Evolutionary conservation across 2,329 filamentous ascomycete genomes (phyloP).

Genomic region (Huntiella savannae): DNA sequence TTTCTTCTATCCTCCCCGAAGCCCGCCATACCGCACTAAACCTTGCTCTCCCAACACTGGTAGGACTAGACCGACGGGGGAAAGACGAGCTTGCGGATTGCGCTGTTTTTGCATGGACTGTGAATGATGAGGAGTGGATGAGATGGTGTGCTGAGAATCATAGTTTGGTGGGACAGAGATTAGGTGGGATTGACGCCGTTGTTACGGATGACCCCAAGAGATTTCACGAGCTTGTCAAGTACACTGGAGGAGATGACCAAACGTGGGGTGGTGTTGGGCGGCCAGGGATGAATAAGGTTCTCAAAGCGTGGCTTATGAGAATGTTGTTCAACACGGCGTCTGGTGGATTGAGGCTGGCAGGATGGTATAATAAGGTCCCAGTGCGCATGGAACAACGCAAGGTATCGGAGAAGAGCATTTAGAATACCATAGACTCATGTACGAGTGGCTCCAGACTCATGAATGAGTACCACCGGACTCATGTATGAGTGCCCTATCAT

Average conservation of each 20-base stretch:
- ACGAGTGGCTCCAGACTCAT: no score
- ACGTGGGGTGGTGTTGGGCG: neutral
- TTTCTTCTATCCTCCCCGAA: constrained; percentile 42
- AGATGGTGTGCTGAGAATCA: constrained; percentile 45
- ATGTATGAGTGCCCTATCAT: no score
- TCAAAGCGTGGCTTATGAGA: constrained; percentile 3
- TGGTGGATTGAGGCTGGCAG: constrained; percentile 3
- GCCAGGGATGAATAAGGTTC: neutral
- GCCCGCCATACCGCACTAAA: constrained; percentile 62
- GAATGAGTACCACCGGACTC: no score
- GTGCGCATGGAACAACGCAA: constrained; percentile 3
- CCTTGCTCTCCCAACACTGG: constrained; percentile 39
- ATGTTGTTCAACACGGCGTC: constrained; percentile 2
- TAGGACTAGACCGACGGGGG: constrained; percentile 37
- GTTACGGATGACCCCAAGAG: constrained; percentile 66
- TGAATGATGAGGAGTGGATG: constrained; percentile 66
- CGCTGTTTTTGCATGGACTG: constrained; percentile 64
- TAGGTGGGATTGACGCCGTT: constrained; percentile 47
- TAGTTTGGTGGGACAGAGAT: constrained; percentile 14
- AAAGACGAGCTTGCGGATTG: constrained; percentile 31
- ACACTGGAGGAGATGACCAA: constrained; percentile 2
- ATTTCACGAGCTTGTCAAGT: constrained; percentile 36
- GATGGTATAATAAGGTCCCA: constrained; percentile 10
- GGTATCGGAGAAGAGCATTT: neutral
- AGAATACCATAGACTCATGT: no score